A percentile compares a stretch with the other conserved stretches of the same genome.
phyloP scores from a whole-genome alignment of 108 stramenopile genomes.

The Cyclotella atomus region DNA sequence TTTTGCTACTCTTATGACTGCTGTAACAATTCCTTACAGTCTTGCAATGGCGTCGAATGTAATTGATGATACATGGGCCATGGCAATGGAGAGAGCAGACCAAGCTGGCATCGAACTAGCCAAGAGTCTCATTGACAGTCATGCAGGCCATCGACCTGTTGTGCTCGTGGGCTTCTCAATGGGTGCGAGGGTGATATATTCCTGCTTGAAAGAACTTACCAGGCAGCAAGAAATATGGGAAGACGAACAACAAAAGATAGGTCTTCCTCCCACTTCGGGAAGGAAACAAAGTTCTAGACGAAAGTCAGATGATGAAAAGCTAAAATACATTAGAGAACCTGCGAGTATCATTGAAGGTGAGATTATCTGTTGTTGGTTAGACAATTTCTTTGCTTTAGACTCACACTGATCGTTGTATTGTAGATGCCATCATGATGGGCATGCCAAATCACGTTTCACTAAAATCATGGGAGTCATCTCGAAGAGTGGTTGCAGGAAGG shows the following conservation, averaged over 20 bases:
- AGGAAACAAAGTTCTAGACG: conserved; percentile 18
- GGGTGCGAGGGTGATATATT: conserved; percentile 94
- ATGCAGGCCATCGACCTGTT: conserved; percentile 90
- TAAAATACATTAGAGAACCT: conserved; percentile 73
- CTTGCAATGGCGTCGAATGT: conserved; percentile 79
- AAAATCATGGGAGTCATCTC: conserved; percentile 83
- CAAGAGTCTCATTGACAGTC: conserved; percentile 78
- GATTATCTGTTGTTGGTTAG: neutral
- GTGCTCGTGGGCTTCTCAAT: conserved; percentile 94
- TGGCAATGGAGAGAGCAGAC: conserved; percentile 89
- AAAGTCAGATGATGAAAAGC: conserved; percentile 37
- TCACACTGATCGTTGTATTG: neutral
- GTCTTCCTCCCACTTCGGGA: conserved; percentile 18
- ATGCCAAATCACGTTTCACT: conserved; percentile 81
- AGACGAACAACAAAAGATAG: conserved; percentile 54
- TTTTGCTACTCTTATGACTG: conserved; percentile 76
- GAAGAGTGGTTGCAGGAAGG: conserved; percentile 88
- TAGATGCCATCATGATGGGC: conserved; percentile 89
- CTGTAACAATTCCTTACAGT: conserved; percentile 76
- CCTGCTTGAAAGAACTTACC: conserved; percentile 91
- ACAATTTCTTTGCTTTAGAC: neutral
- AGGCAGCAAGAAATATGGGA: conserved; percentile 84
- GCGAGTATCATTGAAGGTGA: conserved; percentile 81
- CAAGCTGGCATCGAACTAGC: conserved; percentile 92
- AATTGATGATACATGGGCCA: conserved; percentile 92